A percentile compares a stretch with the other conserved stretches of the same genome.
These are phyloP conservation scores for Leishmania tropica DNA, from an alignment of 208 protist genomes.

Conservation along the genomic window DNA sequence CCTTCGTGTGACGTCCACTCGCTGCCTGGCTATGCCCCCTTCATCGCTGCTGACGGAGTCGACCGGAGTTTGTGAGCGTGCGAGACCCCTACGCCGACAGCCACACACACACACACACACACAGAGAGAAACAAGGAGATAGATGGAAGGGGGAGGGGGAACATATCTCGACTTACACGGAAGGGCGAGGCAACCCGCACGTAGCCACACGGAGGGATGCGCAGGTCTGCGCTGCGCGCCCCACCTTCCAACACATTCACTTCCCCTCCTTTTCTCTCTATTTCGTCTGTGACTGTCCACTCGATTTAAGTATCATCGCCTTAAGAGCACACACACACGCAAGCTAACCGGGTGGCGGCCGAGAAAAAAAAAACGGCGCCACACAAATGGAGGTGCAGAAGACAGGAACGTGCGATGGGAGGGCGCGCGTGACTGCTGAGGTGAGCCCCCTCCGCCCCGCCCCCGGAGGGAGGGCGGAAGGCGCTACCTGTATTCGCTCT, in stretches of 20 bases:
- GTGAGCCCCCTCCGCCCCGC: background rate
- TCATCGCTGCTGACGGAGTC: background rate
- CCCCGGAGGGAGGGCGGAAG: background rate
- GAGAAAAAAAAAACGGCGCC: background rate
- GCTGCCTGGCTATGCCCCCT: background rate
- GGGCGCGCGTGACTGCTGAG: background rate
- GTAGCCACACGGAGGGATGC: background rate
- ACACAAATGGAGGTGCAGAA: background rate
- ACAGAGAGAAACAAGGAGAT: background rate
- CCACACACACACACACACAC: background rate
- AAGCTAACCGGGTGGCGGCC: background rate
- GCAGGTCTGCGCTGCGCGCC: background rate
- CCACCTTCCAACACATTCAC: background rate
- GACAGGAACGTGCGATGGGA: background rate
- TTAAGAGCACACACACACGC: constrained; percentile 5
- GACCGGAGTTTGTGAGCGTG: too few relatives aligned
- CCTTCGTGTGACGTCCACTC: background rate
- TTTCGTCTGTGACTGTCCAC: background rate
- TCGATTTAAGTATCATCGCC: background rate
- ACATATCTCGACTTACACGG: background rate
- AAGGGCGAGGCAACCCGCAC: background rate
- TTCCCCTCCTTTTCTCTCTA: background rate
- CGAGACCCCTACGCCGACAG: background rate
- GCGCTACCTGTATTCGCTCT: background rate
- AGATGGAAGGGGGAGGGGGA: background rate